These are phyloP conservation scores for Stagonosporopsis tanaceti DNA, from an alignment of 2,329 filamentous ascomycete genomes.

Conservation along the genomic window DNA sequence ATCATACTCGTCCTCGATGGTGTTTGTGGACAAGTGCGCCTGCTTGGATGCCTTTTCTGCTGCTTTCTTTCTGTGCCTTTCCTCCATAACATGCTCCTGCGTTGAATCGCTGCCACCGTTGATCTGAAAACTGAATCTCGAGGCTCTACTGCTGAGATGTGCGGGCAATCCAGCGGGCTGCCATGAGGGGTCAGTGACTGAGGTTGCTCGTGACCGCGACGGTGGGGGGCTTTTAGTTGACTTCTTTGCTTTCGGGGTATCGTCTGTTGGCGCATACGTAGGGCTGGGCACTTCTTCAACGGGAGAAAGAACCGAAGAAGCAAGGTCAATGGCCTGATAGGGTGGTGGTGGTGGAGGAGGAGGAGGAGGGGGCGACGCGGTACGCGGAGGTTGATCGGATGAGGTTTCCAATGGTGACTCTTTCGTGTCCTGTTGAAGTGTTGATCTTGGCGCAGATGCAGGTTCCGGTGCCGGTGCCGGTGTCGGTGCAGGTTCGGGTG, in stretches of 20 bases:
- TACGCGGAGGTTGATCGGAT: constrained; percentile 18
- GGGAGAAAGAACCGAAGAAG: constrained; percentile 42
- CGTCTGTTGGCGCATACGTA: constrained; percentile 33
- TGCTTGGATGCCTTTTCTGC: constrained; percentile 64
- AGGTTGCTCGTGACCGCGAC: constrained; percentile 48
- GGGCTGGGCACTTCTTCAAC: constrained; percentile 45
- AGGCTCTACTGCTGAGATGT: constrained; percentile 70
- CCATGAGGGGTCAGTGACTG: constrained; percentile 47
- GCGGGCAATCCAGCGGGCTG: constrained; percentile 50
- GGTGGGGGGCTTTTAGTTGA: constrained; percentile 48
- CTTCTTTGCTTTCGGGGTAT: constrained; percentile 41
- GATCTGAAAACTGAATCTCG: constrained; percentile 84
- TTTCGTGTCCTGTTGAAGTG: constrained; percentile 20
- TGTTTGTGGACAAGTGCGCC: constrained; percentile 46
- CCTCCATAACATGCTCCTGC: constrained; percentile 74
- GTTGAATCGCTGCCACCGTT: constrained; percentile 71
- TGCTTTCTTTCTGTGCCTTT: constrained; percentile 72
- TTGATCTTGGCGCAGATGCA: constrained; percentile 14
- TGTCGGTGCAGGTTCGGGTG: constrained; percentile 24
- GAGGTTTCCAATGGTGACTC: constrained; percentile 22
- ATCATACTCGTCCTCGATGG: constrained; percentile 49
- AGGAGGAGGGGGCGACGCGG: constrained; percentile 16
- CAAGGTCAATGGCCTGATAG: constrained; percentile 31
- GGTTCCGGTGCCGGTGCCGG: constrained; percentile 24
- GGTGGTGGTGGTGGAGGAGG: constrained; percentile 10